Evolutionary conservation across 176 grass and related monocot genomes (phyloP), one percentile per base, ranked within the genome.

Genomic region (Hyparrhenia diplandra): DNA sequence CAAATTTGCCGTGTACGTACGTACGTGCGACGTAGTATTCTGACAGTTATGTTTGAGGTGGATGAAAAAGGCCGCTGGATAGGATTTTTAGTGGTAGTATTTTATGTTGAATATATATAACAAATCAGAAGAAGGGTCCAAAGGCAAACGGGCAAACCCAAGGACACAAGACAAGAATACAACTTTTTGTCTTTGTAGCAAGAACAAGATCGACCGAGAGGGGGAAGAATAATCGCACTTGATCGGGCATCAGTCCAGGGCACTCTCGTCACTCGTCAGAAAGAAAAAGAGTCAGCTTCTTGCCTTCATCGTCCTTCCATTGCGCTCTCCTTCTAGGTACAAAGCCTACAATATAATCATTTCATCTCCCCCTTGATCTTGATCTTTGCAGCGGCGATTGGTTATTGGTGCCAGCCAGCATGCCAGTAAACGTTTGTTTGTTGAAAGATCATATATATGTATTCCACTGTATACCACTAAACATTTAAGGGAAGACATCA

Each of bases 161-260:
- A n/a, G 72, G 25, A 1, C 42, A 47, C 65, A 90, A 51, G 84
- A 75, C 69, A 83, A 54, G 63, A 83, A 86, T 42, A 40, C 68
- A 4, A 31, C 40, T 85, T 42, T 45, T 4, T 46, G 43, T 18
- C 17, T 51, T 21, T 35, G 73, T 24, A 21, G n/a, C 11, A 40
- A 24, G 31, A 43, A 45, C 46, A 49, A 49, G 46, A 14, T 3
- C n/a, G n/a, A n/a, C n/a, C 12, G 41, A 1, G 10, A 13, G 12
- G 10, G 25, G 27, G 8, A 30, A 6, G 57, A 21, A 16, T 7
- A 52, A 52, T 20, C 54, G 57, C 49, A 60, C 69, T n/a, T n/a
- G n/a, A n/a, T 43, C 40, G 40, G 40, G 37, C 35, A 39, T 42
- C 40, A 10, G 40, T 10, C 2, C 13, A 4, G 14, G 45, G 47